phyloP scores from a whole-genome alignment of 2,329 filamentous ascomycete species.

The Pestalotiopsis sp. region DNA sequence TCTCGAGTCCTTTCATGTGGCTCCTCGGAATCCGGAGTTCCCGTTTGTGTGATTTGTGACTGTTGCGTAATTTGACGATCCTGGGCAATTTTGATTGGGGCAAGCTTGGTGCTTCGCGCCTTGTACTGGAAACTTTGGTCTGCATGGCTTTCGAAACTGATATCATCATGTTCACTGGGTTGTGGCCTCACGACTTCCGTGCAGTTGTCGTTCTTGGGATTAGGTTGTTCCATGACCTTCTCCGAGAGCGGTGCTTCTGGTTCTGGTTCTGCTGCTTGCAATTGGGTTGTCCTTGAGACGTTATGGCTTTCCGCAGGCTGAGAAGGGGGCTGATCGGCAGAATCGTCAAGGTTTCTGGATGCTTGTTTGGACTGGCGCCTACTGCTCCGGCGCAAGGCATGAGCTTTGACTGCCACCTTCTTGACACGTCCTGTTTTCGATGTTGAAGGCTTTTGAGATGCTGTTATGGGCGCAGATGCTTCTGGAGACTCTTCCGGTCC shows the following conservation, averaged over 20 bases:
- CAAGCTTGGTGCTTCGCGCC: conserved; percentile 21
- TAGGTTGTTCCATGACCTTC: not conserved
- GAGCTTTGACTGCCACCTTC: conserved; percentile 3
- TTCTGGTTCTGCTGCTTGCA: not conserved
- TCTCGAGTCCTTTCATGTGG: conserved; percentile 9
- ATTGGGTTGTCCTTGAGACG: not conserved
- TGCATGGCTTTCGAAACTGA: conserved; percentile 21
- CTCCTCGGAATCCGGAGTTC: conserved; percentile 14
- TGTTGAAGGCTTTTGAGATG: not conserved
- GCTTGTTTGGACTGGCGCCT: not conserved
- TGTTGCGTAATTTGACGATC: conserved; percentile 3
- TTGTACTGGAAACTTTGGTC: conserved; percentile 31
- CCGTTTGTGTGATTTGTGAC: conserved; percentile 16
- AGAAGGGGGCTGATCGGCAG: not conserved
- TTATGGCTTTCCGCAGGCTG: not conserved
- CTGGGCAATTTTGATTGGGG: not conserved
- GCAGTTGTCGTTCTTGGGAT: not conserved
- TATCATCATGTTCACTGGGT: conserved; percentile 8
- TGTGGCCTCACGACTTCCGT: not conserved
- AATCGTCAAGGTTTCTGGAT: not conserved
- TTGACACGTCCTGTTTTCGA: not conserved
- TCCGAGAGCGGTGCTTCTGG: not conserved
- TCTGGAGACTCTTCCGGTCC: not conserved
- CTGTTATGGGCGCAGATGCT: not conserved
- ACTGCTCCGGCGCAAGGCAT: not conserved